Base-by-base conservation (phyloP, 805 yeast species). In the Dipodascopsis tothii region DNA sequence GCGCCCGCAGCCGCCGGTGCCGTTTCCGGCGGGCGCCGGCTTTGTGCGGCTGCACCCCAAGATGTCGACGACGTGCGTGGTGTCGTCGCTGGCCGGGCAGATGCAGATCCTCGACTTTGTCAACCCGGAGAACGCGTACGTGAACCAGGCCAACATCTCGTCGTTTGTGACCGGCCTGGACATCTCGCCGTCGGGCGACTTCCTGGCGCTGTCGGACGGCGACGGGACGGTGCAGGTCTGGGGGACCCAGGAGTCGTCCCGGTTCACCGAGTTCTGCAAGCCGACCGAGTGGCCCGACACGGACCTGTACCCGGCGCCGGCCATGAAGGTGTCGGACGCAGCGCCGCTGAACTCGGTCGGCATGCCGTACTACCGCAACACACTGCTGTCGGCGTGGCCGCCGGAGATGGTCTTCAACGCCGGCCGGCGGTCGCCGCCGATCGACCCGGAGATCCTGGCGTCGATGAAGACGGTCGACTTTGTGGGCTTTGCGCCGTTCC, bases 21-120 rank as follows among this genome's bases (percentile, higher is more conserved):
- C 96, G 3, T 86, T 87, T 57, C 87, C 92, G 0, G 81, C 87
- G 0, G 96, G 96, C 9, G 96, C 97, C 0, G 72, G 83, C 6
- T 83, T 74, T 59, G 92, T 82, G 1, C 72, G 83, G 39, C 70
- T 90, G 49, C 96, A 90, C 64, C 96, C 97, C 4, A 81, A 83
- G 48, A 60, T 87, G 39, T 83, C 95, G 4, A 82, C 84, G 32
- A 78, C 82, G 28, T 75, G 86, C 36, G 61, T 86, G 3, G 78
- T 84, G 5, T 81, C 85, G 0, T 82, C 96, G 0, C 71, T 71
- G 18, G 63, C 75, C 19, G 97, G 97, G 16, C 90, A 86, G 47
- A 67, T 92, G 45, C 95, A 87, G 57, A 81, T 87, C 52, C 74
- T 86, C 21, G 96, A 92, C 61, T 73, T 84, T 55, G 78, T 76